Evolutionary conservation across 495 filamentous ascomycete genomes (phyloP), one percentile per base, ranked within the genome.

Genomic region (Aspergillus kassunensis): DNA sequence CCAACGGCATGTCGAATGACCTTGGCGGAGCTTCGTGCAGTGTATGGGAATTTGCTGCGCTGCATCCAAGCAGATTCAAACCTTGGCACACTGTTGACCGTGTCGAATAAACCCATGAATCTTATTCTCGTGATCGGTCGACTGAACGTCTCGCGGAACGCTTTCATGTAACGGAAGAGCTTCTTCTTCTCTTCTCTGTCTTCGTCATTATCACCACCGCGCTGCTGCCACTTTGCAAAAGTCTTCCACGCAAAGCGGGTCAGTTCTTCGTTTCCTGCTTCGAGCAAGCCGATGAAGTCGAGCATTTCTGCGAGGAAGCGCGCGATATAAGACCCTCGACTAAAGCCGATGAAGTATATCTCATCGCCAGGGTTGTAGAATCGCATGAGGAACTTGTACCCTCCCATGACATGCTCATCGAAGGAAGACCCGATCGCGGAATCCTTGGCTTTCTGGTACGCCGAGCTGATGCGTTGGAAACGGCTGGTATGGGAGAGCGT

Each of bases 21-120:
- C 57, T 75, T 84, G 15, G 88, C 88, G 4, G 84, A 84, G 52
- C 86, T 90, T 37, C 85, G 77, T 1, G 89, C 88, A 0, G 88
- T 91, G 54, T 92, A 93, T 0, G 89, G 87, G 51, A 90, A 90
- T 61, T 87, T 90, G 54, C 77, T 85, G 24, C 89, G 77, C 58
- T 90, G 79, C 84, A 95, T 87, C 86, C 87, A 93, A 0, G 90
- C 88, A 8, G 83, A 80, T 66, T 95, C 90, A 51, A 93, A 92
- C 5, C 79, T 72, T 1, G 88, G 88, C 1, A 95, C 89, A 52
- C 84, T 86, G 62, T 95, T 95, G 39, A 95, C 89, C 0, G 70
- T 71, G 52, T 73, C 72, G 51, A 76, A 76, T 6, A 76, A 60
- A 20, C 73, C 73, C 73, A 76, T 71, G 49, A 76, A 76, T 25